phyloP scores from a whole-genome alignment of 306 rosid genomes.

The Prunus mume region DNA sequence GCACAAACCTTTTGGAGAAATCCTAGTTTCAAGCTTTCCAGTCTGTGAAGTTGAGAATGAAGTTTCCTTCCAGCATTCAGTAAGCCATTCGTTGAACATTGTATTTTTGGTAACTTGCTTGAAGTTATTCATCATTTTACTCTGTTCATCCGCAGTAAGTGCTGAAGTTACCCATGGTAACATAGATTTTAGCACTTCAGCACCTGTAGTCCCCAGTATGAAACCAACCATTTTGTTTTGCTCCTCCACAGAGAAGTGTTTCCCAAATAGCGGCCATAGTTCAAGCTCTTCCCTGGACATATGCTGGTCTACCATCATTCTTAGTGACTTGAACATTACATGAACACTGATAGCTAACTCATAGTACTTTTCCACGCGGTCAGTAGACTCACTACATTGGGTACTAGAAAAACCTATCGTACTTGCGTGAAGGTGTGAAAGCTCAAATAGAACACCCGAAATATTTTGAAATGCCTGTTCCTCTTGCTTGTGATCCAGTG shows the following conservation, averaged over 20 bases:
- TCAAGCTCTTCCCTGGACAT: conserved; percentile 76
- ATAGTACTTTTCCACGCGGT: conserved; percentile 51
- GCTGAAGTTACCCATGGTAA: conserved; percentile 90
- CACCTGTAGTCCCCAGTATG: conserved; percentile 87
- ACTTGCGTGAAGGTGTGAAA: conserved; percentile 61
- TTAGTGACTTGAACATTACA: conserved; percentile 72
- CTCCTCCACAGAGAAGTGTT: conserved; percentile 78
- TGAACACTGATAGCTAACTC: conserved; percentile 79
- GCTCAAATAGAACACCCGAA: conserved; percentile 72
- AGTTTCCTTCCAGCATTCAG: conserved; percentile 72
- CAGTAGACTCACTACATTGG: conserved; percentile 11
- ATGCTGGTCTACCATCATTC: conserved; percentile 77
- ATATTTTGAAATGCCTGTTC: conserved; percentile 82
- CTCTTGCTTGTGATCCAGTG: conserved; percentile 82
- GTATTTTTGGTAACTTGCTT: conserved; percentile 80
- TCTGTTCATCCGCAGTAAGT: conserved; percentile 72
- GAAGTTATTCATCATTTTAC: conserved; percentile 75
- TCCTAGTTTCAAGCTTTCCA: conserved; percentile 37
- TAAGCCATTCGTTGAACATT: conserved; percentile 85
- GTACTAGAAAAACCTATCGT: conserved; percentile 30
- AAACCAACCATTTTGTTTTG: conserved; percentile 79
- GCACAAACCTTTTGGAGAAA: conserved; percentile 51
- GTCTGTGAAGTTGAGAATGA: conserved; percentile 42
- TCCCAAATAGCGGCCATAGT: conserved; percentile 82
- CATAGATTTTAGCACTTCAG: conserved; percentile 82